Evolutionary conservation across 352 stramenopile species (phyloP).

Genomic region (Phytopythium helicoides): DNA sequence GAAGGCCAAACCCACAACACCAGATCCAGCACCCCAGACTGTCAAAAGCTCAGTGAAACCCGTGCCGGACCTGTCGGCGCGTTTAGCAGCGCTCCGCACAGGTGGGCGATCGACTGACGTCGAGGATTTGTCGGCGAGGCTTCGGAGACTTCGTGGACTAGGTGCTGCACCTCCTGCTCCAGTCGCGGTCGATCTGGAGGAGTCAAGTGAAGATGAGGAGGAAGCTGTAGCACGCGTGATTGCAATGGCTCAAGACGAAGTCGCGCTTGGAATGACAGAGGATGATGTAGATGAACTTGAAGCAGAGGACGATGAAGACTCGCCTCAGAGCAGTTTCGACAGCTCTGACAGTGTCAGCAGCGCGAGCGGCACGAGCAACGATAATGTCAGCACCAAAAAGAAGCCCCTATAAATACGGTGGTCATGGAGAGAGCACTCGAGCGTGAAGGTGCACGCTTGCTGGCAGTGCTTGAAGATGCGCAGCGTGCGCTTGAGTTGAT

Average conservation of each 20-base stretch:
- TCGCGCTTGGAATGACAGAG: conserved; percentile 38
- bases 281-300: conserved; percentile 22
- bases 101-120: conserved; percentile 18
- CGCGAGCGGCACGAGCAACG: conserved; percentile 8
- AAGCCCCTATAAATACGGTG: conserved; percentile 1
- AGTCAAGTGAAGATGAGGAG: conserved; percentile 5
- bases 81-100: conserved; percentile 52
- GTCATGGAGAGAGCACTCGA: conserved; percentile 22
- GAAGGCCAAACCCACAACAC: conserved; percentile 3
- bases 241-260: conserved; percentile 58
- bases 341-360: conserved; percentile 13
- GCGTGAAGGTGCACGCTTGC: conserved; percentile 19
- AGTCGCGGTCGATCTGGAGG: not conserved
- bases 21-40: no score
- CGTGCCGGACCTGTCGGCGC: conserved; percentile 23
- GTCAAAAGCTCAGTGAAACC: no score
- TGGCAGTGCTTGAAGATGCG: conserved; percentile 17
- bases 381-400: conserved; percentile 6
- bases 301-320: conserved; percentile 12
- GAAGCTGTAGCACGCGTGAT: conserved; percentile 44
- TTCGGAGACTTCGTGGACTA: conserved; percentile 32
- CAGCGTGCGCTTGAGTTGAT: conserved; percentile 24
- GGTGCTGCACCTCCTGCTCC: not conserved
- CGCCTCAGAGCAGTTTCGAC: conserved; percentile 6
- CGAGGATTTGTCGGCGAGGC: conserved; percentile 31